phyloP scores from a whole-genome alignment of 108 stramenopile species.

The Conticribra weissflogii region DNA sequence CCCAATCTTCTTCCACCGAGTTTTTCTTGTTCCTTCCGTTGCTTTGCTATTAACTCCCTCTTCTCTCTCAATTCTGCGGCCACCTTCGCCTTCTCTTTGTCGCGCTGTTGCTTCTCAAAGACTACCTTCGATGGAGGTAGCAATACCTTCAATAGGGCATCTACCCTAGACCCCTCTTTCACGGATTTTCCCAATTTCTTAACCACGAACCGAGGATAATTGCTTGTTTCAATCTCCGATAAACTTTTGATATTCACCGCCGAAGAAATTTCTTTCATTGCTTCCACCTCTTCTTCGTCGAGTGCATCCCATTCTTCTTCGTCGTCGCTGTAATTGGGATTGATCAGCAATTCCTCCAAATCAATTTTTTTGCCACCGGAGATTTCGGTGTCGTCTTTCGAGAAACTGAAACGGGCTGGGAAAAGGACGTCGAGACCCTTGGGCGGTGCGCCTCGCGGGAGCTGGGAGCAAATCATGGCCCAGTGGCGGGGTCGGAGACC shows the following conservation, averaged over 20 bases:
- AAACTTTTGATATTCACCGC: constrained; percentile 66
- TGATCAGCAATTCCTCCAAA: constrained; percentile 50
- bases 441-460: constrained; percentile 61
- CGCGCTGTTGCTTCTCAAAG: constrained; percentile 65
- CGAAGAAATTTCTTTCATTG: constrained; percentile 84
- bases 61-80: constrained; percentile 77
- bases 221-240: constrained; percentile 69
- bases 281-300: constrained; percentile 87
- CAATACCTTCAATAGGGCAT: constrained; percentile 70
- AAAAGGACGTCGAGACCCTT: constrained; percentile 80
- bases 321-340: constrained; percentile 60
- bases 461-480: constrained; percentile 66
- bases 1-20: constrained; percentile 31
- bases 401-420: constrained; percentile 64
- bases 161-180: constrained; percentile 60
- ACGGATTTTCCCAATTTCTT: constrained; percentile 49
- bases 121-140: constrained; percentile 80
- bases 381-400: constrained; percentile 65
- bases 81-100: constrained; percentile 73
- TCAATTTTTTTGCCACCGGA: constrained; percentile 72
- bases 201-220: constrained; percentile 77
- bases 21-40: constrained; percentile 60
- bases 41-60: constrained; percentile 56
- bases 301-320: constrained; percentile 86
- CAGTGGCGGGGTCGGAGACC: constrained; percentile 85